A percentile compares a stretch with the other conserved stretches of the same genome.
Conservation (phyloP, 805 yeast genomes). For the Saturnispora diversa region DNA sequence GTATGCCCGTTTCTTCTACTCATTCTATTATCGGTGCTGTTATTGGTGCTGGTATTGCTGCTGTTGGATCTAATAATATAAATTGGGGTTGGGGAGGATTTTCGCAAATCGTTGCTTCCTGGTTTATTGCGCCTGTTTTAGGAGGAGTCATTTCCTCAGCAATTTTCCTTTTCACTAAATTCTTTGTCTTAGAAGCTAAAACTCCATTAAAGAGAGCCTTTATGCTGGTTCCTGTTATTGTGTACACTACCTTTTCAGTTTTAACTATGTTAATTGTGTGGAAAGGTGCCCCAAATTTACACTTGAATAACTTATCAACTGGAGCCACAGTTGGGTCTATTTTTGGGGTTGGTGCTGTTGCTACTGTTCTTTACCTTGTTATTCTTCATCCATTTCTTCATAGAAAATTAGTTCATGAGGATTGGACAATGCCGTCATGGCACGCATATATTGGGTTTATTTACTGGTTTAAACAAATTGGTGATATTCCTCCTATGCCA, state of each 20-base stretch:
- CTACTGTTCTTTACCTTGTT: conserved; percentile 40
- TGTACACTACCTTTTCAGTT: conserved; percentile 50
- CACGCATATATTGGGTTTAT: conserved; percentile 51
- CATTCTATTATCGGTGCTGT: conserved; percentile 73
- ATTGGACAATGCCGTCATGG: conserved; percentile 57
- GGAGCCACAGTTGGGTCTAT: conserved; percentile 51
- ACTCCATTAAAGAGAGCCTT: conserved; percentile 49
- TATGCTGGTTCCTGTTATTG: conserved; percentile 49
- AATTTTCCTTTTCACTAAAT: conserved; percentile 53
- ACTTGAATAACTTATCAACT: conserved; percentile 43
- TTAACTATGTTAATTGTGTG: conserved; percentile 72
- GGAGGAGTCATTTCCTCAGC: conserved; percentile 58
- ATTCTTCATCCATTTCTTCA: conserved; percentile 55
- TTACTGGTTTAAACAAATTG: conserved; percentile 45
- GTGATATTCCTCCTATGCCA: conserved; percentile 60
- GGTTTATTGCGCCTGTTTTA: conserved; percentile 70
- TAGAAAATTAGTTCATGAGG: conserved; percentile 52
- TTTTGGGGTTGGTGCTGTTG: conserved; percentile 58
- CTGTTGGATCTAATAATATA: conserved; percentile 52
- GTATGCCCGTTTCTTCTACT: conserved; percentile 77
- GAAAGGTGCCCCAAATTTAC: conserved; percentile 70
- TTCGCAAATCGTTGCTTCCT: conserved; percentile 64
- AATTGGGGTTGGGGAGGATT: conserved; percentile 75
- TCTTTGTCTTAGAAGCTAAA: conserved; percentile 50
- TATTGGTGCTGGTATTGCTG: conserved; percentile 69